Percentiles rank a stretch among this genome's conserved stretches.
These are phyloP conservation scores for Tylopilus cervinicoccineus DNA, from an alignment of 768 basidiomycete species.

Conservation along the genomic window DNA sequence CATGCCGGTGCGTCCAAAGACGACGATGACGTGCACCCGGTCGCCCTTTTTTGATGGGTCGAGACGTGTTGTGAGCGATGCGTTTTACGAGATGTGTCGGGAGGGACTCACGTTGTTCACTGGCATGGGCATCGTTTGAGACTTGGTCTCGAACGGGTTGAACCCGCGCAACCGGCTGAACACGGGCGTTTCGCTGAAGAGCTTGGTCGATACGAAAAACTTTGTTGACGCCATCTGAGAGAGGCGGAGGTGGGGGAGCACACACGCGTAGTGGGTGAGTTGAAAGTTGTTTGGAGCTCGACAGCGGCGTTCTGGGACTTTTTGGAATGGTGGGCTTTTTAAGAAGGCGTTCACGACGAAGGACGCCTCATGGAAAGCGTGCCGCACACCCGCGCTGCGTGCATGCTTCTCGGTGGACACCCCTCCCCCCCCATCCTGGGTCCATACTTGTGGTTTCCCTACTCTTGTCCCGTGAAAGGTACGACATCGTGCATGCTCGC, in stretches of 20 bases:
- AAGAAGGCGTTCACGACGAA: conserved; percentile 18
- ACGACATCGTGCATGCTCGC: conserved; percentile 1
- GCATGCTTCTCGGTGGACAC: conserved; percentile 13
- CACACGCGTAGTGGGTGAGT: conserved; percentile 15
- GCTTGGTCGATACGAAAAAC: conserved; percentile 14
- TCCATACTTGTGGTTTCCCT: conserved; percentile 12
- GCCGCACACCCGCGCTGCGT: conserved; percentile 25
- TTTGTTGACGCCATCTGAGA: conserved; percentile 25
- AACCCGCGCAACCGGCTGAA: conserved; percentile 23
- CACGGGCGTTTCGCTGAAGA: conserved; percentile 23
- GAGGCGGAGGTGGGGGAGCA: background rate
- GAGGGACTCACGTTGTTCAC: conserved; percentile 26
- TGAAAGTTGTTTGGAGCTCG: conserved; percentile 13
- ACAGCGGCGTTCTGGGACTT: conserved; percentile 20
- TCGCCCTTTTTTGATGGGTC: conserved; percentile 26
- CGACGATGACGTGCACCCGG: conserved; percentile 29
- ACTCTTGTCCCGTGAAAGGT: conserved; percentile 13
- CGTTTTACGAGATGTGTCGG: background rate
- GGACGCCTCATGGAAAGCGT: conserved; percentile 29
- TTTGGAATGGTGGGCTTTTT: conserved; percentile 15
- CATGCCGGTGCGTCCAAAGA: conserved; percentile 33
- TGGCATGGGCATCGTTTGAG: conserved; percentile 25
- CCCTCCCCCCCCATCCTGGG: conserved; percentile 1
- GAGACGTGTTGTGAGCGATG: background rate
- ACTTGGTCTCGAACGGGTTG: conserved; percentile 22